phyloP scores from a whole-genome alignment of 768 basidiomycete species.

The Lactarius hatsudake region DNA sequence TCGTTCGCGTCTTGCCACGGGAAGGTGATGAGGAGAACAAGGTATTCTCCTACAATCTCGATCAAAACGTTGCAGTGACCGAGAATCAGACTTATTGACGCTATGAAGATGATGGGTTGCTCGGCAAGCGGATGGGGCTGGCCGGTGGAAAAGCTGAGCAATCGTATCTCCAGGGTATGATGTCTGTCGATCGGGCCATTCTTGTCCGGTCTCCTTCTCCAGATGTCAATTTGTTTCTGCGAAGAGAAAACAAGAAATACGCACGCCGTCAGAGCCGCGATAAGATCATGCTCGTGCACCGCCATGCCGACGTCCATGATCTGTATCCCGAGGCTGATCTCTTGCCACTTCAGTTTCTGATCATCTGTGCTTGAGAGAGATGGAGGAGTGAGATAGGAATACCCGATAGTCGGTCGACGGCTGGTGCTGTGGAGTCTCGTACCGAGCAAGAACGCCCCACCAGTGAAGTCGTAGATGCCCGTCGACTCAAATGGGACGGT shows the following conservation, averaged over 20 bases:
- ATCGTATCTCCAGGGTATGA: conserved; percentile 19
- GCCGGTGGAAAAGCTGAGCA: conserved; percentile 25
- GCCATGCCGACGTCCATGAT: conserved; percentile 25
- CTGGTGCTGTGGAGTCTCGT: conserved; percentile 8
- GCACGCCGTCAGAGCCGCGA: conserved; percentile 23
- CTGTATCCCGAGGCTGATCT: conserved; percentile 7
- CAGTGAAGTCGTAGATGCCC: conserved; percentile 28
- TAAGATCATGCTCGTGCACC: conserved; percentile 25
- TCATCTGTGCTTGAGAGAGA: conserved; percentile 6
- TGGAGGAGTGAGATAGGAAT: conserved; percentile 19
- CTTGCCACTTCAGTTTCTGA: conserved; percentile 5
- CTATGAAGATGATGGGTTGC: conserved; percentile 20
- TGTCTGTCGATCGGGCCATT: not conserved
- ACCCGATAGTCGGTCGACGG: conserved; percentile 15
- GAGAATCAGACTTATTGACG: conserved; percentile 3
- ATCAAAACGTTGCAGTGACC: conserved; percentile 21
- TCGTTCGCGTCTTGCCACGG: conserved; percentile 11
- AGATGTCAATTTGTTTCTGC: not conserved
- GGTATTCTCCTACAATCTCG: conserved; percentile 26
- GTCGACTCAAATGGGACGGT: conserved; percentile 22
- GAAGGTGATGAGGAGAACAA: conserved; percentile 21
- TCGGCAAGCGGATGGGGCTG: conserved; percentile 20
- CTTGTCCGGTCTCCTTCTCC: conserved; percentile 11
- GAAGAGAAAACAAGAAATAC: not conserved
- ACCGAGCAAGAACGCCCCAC: conserved; percentile 25